Percentiles rank a stretch among this genome's conserved stretches.
These are phyloP conservation scores for Aureobasidium musti DNA, from an alignment of 2,329 filamentous ascomycete genomes.

Conservation along the genomic window DNA sequence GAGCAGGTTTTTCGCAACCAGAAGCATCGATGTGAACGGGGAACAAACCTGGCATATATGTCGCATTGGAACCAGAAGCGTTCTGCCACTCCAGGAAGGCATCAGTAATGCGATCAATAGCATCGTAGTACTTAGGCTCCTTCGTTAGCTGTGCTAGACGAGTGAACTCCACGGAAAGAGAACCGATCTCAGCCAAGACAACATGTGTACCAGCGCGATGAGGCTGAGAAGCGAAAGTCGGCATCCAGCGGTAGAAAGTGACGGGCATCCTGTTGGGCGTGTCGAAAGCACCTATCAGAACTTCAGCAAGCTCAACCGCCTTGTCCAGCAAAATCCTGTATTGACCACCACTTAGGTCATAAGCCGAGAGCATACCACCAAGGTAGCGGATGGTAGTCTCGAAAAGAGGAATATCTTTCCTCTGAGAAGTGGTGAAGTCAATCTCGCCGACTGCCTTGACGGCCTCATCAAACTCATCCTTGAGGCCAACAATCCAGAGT, in stretches of 20 bases:
- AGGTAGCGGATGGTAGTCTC: constrained; percentile 92
- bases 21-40: constrained; percentile 75
- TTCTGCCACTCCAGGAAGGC: constrained; percentile 72
- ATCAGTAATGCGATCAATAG: constrained; percentile 80
- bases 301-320: constrained; percentile 74
- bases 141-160: constrained; percentile 82
- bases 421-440: constrained; percentile 74
- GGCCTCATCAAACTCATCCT: constrained; percentile 77
- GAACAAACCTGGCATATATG: constrained; percentile 75
- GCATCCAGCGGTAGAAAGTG: constrained; percentile 77
- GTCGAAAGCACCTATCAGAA: constrained; percentile 81
- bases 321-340: constrained; percentile 73
- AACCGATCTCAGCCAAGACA: constrained; percentile 70
- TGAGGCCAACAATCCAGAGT: constrained; percentile 81
- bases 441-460: constrained; percentile 69
- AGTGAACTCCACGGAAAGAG: constrained; percentile 85
- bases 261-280: constrained; percentile 93
- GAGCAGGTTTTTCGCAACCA: constrained; percentile 67
- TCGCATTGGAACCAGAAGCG: constrained; percentile 50
- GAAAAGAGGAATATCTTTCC: constrained; percentile 78
- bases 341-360: constrained; percentile 74
- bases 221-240: constrained; percentile 62
- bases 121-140: constrained; percentile 83
- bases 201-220: constrained; percentile 61
- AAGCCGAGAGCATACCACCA: constrained; percentile 80